Evolutionary conservation across 331 rosid genomes (phyloP).

Genomic region (Phaseolus coccineus): DNA sequence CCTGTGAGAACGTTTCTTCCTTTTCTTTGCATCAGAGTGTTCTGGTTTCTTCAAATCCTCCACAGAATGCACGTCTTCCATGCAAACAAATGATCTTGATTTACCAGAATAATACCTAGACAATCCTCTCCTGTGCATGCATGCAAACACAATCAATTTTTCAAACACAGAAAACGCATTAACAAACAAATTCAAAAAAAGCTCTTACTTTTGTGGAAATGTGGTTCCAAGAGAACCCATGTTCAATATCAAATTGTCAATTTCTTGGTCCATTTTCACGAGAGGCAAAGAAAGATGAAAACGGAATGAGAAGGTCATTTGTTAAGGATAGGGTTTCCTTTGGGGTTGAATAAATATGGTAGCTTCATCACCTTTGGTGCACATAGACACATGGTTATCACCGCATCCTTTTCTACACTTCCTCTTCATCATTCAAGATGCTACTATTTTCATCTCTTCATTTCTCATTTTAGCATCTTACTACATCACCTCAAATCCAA

Average conservation of each 20-base stretch:
- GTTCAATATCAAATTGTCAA: slow-evolving; percentile 55
- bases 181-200: neutral
- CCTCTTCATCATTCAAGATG: slow-evolving; percentile 57
- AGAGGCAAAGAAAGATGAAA: slow-evolving; percentile 23
- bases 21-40: slow-evolving; percentile 64
- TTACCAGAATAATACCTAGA: slow-evolving; percentile 80
- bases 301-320: slow-evolving; percentile 32
- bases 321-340: slow-evolving; percentile 40
- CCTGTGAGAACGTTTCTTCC: slow-evolving; percentile 66
- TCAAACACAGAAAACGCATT: neutral
- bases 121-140: slow-evolving; percentile 65
- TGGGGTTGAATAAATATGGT: slow-evolving; percentile 50
- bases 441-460: slow-evolving; percentile 36
- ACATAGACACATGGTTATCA: slow-evolving; percentile 40
- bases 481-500: neutral
- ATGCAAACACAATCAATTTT: neutral
- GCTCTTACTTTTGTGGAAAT: slow-evolving; percentile 72
- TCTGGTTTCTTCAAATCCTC: slow-evolving; percentile 83
- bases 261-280: slow-evolving; percentile 57
- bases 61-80: slow-evolving; percentile 65
- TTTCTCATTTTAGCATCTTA: slow-evolving; percentile 21
- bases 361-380: slow-evolving; percentile 41
- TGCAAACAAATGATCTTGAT: slow-evolving; percentile 80
- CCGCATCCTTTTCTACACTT: slow-evolving; percentile 62
- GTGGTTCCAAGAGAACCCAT: slow-evolving; percentile 69